These are phyloP conservation scores for Polytrichum formosum DNA, from an alignment of 225 moss, liverwort and hornwort genomes.

Conservation along the genomic window DNA sequence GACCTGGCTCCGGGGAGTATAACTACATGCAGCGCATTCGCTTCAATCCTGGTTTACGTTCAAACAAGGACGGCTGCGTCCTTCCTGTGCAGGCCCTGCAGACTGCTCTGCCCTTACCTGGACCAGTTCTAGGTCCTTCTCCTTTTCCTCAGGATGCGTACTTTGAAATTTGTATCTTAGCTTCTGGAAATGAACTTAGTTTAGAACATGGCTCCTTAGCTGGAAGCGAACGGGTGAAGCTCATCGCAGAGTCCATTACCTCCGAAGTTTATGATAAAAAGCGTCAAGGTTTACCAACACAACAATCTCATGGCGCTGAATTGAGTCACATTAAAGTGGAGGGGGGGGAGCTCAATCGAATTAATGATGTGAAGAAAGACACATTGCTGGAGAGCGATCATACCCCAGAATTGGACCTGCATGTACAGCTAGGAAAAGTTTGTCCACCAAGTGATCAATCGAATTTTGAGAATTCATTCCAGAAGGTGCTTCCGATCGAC, in stretches of 20 bases:
- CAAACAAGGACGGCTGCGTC: constrained; percentile 46
- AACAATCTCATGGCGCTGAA: constrained; percentile 6
- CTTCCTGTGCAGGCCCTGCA: constrained; percentile 58
- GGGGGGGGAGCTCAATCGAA: constrained; percentile 7
- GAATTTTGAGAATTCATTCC: background rate
- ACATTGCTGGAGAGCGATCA: constrained; percentile 5
- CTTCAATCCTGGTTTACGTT: constrained; percentile 32
- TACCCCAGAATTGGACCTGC: background rate
- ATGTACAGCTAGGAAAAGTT: constrained; percentile 3
- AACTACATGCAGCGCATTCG: constrained; percentile 45
- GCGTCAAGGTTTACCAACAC: constrained; percentile 8
- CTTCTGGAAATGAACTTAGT: constrained; percentile 32
- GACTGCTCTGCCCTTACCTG: constrained; percentile 50
- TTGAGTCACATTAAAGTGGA: constrained; percentile 9
- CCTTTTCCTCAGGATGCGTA: constrained; percentile 53
- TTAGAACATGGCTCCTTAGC: constrained; percentile 47
- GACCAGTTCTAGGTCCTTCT: constrained; percentile 46
- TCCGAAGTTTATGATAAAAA: constrained; percentile 23
- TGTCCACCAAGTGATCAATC: constrained; percentile 6
- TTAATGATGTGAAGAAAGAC: constrained; percentile 7
- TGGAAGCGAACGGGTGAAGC: constrained; percentile 51
- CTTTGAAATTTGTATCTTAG: constrained; percentile 41
- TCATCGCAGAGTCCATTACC: constrained; percentile 41
- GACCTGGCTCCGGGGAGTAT: constrained; percentile 7
- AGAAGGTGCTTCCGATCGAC: constrained; percentile 30